Evolutionary conservation across 1,284 basidiomycete genomes (phyloP).

Genomic region (Exsudoporus floridanus): DNA sequence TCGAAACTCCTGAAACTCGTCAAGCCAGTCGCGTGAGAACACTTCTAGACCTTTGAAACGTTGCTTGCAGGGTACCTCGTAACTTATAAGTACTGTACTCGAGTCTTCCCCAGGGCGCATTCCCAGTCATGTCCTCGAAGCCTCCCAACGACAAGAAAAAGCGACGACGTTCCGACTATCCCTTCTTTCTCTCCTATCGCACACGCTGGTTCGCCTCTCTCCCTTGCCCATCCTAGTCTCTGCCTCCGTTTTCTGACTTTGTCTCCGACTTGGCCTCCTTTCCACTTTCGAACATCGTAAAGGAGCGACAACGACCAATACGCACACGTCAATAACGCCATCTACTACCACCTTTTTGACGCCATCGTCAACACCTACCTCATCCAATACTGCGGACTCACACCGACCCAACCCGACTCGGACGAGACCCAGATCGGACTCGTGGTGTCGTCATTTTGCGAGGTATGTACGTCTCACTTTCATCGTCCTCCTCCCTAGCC

Average conservation of each 20-base stretch:
- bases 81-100: neutral
- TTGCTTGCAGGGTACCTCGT: neutral
- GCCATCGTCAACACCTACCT: constrained; percentile 75
- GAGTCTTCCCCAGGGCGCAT: neutral
- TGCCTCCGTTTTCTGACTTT: constrained; percentile 6
- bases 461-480: constrained; percentile 36
- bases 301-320: constrained; percentile 85
- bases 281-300: constrained; percentile 4
- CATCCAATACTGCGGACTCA: constrained; percentile 54
- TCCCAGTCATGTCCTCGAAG: constrained; percentile 4
- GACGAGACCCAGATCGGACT: constrained; percentile 54
- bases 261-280: neutral
- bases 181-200: constrained; percentile 58
- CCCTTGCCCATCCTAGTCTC: neutral
- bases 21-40: neutral
- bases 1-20: neutral
- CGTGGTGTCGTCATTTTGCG: constrained; percentile 69
- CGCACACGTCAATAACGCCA: constrained; percentile 71
- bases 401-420: constrained; percentile 44
- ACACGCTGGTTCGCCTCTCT: constrained; percentile 62
- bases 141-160: constrained; percentile 22
- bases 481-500: neutral
- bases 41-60: too few species aligned
- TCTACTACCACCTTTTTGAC: constrained; percentile 80
- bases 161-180: constrained; percentile 52